Base-by-base conservation (phyloP, 345 rosid genomes). In the Camelina neglecta region DNA sequence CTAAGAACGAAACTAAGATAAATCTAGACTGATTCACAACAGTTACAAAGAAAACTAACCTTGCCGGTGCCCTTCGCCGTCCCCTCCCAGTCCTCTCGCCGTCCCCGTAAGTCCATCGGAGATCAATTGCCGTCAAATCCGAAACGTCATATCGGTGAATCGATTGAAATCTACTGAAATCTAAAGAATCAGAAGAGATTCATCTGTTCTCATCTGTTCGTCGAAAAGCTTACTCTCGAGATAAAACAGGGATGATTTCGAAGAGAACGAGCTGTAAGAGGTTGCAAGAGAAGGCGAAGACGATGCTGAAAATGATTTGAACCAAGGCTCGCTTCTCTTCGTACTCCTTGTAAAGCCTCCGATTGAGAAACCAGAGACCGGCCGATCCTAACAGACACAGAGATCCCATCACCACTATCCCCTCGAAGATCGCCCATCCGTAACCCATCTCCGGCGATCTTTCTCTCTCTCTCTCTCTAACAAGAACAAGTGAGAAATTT, bases 181-280 rank as follows among this genome's bases (percentile, higher is more conserved):
- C 23, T 21, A 21, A 21, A 21, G 23, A 21, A 21, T 21, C 23
- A 21, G 23, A 21, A 21, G 23, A 21, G 23, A 21, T 21, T 21
- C 23, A 21, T 21, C 23, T 21, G 23, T 21, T 21, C 23, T 21
- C 23, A 21, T 21, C 23, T 21, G 23, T 21, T 21, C 23, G 1
- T 21, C 23, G 26, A 24, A 35, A 60, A 59, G 67, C 54, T 59
- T 82, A 91, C 96, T 92, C 96, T 83, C 88, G 89, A 76, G 99
- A 92, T 55, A 95, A 87, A 31, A 95, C 81, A 59, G 97, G 97
- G 76, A 95, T 90, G 85, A 95, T 95, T 83, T 95, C 98, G 80
- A 92, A 92, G 51, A 95, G 93, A 50, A 95, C 99, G 67, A 95
- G 99, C 88, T 95, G 99, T 47, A 95, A 89, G 42, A 95, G 99